Evolutionary conservation across 306 rosid genomes (phyloP).

Genomic region (Cucumis hystrix): DNA sequence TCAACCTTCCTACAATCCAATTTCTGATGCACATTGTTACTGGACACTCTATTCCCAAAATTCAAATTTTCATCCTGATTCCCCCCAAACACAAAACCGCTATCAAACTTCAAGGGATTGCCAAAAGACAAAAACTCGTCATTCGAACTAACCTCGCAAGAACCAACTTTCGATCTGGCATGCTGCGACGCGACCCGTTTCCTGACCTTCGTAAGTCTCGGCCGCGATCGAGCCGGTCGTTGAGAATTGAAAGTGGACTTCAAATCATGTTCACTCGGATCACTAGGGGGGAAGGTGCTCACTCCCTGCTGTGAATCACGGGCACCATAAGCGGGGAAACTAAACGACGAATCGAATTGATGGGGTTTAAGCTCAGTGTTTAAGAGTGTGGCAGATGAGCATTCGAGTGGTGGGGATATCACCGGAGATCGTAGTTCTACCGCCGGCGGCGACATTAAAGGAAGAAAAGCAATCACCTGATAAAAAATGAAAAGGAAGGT

Average conservation of each 20-base stretch:
- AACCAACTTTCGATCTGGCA: slow-evolving; percentile 25
- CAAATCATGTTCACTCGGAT: slow-evolving; percentile 7
- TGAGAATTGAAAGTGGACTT: neutral
- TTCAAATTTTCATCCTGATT: slow-evolving; percentile 15
- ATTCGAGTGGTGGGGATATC: slow-evolving; percentile 6
- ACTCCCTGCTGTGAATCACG: slow-evolving; percentile 10
- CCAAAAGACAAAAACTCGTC: slow-evolving; percentile 8
- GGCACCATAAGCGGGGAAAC: slow-evolving; percentile 10
- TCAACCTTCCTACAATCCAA: slow-evolving; percentile 8
- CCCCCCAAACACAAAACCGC: slow-evolving; percentile 24
- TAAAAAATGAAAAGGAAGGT: neutral
- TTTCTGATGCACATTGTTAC: slow-evolving; percentile 6
- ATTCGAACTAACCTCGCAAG: slow-evolving; percentile 9
- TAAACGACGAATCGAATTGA: slow-evolving; percentile 12
- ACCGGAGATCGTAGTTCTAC: slow-evolving; percentile 33
- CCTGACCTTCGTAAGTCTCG: slow-evolving; percentile 50
- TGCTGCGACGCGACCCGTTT: slow-evolving; percentile 46
- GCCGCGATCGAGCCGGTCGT: slow-evolving; percentile 28
- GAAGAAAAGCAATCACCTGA: neutral
- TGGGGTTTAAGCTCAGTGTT: slow-evolving; percentile 16
- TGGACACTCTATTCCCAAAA: slow-evolving; percentile 12
- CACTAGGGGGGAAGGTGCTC: slow-evolving; percentile 10
- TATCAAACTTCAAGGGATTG: neutral
- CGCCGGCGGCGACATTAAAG: slow-evolving; percentile 41
- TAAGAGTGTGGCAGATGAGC: slow-evolving; percentile 10